phyloP scores from a whole-genome alignment of 805 yeast species.

The Sungouiella blattae region DNA sequence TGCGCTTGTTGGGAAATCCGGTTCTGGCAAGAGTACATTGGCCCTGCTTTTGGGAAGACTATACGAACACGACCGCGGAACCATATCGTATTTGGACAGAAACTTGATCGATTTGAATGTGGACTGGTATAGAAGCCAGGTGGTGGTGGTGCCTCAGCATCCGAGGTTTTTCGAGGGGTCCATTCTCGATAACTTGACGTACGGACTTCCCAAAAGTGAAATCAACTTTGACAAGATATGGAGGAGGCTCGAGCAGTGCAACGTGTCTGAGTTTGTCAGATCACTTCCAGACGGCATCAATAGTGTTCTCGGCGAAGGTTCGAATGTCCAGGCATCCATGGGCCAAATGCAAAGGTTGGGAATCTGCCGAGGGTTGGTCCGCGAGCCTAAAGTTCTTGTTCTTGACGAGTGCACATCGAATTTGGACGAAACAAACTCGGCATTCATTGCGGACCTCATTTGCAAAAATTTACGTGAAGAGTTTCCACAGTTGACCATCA shows the following conservation, averaged over 20 bases:
- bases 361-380: slow-evolving; percentile 74
- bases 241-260: slow-evolving; percentile 38
- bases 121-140: slow-evolving; percentile 45
- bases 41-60: slow-evolving; percentile 54
- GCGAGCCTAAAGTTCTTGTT: slow-evolving; percentile 62
- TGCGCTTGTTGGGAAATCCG: slow-evolving; percentile 82
- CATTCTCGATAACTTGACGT: slow-evolving; percentile 64
- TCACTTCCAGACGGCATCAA: slow-evolving; percentile 56
- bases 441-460: slow-evolving; percentile 49
- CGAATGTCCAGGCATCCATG: slow-evolving; percentile 60
- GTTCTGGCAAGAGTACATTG: slow-evolving; percentile 87
- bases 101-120: slow-evolving; percentile 48
- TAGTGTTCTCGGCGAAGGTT: slow-evolving; percentile 52
- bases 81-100: slow-evolving; percentile 42
- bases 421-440: slow-evolving; percentile 63
- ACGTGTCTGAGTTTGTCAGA: slow-evolving; percentile 52
- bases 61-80: slow-evolving; percentile 37
- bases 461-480: slow-evolving; percentile 14
- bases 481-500: slow-evolving; percentile 32
- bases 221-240: slow-evolving; percentile 13
- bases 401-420: slow-evolving; percentile 92
- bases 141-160: slow-evolving; percentile 74
- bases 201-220: slow-evolving; percentile 46
- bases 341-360: slow-evolving; percentile 89
- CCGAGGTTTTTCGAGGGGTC: slow-evolving; percentile 73